Conservation (phyloP, 2,329 filamentous ascomycete species). For the Apiospora aurea region DNA sequence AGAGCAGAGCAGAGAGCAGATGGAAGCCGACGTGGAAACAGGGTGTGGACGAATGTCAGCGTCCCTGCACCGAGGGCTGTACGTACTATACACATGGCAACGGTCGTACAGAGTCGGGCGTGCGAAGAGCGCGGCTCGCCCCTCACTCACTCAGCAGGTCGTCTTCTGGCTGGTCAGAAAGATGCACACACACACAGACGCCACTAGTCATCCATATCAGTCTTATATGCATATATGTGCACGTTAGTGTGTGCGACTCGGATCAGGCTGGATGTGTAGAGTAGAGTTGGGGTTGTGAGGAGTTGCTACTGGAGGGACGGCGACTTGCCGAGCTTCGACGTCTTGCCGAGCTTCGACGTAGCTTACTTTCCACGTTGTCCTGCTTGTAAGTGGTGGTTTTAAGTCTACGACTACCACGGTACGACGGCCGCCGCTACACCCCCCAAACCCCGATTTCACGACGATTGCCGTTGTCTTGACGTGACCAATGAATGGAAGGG, state of each 20-base stretch:
- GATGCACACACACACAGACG: neutral
- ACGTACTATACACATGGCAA: neutral
- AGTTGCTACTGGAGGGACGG: neutral
- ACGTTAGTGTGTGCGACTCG: neutral
- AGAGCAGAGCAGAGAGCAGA: neutral
- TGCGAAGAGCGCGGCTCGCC: neutral
- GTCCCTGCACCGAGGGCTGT: neutral
- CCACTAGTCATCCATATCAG: conserved; percentile 1
- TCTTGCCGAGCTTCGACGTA: neutral
- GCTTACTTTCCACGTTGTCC: neutral
- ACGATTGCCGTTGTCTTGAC: conserved; percentile 13
- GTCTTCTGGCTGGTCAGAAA: conserved; percentile 7
- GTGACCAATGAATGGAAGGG: conserved; percentile 9
- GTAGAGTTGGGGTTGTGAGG: neutral
- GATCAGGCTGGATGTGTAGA: neutral
- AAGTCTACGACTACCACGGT: neutral
- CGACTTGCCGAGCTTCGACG: neutral
- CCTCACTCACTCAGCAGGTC: neutral
- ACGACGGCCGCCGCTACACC: neutral
- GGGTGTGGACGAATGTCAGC: neutral
- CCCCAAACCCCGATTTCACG: neutral
- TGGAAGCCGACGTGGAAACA: neutral
- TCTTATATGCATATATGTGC: conserved; percentile 12
- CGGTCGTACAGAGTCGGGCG: neutral
- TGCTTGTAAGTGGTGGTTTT: conserved; percentile 4